Evolutionary conservation across 2,329 filamentous ascomycete genomes (phyloP).

Genomic region (Cladosporium colombiae): DNA sequence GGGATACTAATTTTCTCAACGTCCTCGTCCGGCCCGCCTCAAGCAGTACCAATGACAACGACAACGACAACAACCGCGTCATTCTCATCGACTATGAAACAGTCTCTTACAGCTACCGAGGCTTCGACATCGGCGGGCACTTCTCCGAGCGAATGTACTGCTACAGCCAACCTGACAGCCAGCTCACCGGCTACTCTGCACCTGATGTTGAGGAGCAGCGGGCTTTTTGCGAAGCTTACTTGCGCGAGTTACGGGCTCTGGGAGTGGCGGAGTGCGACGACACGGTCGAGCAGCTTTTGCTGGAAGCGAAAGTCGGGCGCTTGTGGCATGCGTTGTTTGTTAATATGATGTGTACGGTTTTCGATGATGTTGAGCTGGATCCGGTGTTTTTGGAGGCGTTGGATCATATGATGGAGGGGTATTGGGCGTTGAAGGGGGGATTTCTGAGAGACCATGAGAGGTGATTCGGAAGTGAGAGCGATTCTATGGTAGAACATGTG

Average conservation of each 20-base stretch:
- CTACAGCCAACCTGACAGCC: constrained; percentile 8
- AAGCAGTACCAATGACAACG: not conserved
- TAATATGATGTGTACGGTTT: constrained; percentile 17
- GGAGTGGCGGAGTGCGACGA: not conserved
- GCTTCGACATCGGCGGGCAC: constrained; percentile 22
- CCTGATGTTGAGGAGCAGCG: constrained; percentile 7
- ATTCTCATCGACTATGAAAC: constrained; percentile 22
- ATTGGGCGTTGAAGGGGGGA: constrained; percentile 5
- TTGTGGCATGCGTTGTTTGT: constrained; percentile 17
- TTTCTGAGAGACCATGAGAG: too few relatives aligned
- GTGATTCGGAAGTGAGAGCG: too few relatives aligned
- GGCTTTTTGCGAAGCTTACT: constrained; percentile 16
- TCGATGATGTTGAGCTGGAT: constrained; percentile 12
- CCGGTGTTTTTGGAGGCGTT: not conserved
- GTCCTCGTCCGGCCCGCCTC: constrained; percentile 3
- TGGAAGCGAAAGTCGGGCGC: constrained; percentile 14
- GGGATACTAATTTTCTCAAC: constrained; percentile 20
- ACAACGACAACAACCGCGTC: not conserved
- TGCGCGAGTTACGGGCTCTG: constrained; percentile 7
- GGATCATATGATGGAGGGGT: constrained; percentile 16
- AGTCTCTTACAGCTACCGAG: constrained; percentile 20
- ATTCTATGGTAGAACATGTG: too few relatives aligned
- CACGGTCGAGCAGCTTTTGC: constrained; percentile 18
- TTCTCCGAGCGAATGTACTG: constrained; percentile 22
- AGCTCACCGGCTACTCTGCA: constrained; percentile 1